These are phyloP conservation scores for Erodium texanum DNA, from an alignment of 441 rosid genomes.

Conservation along the genomic window DNA sequence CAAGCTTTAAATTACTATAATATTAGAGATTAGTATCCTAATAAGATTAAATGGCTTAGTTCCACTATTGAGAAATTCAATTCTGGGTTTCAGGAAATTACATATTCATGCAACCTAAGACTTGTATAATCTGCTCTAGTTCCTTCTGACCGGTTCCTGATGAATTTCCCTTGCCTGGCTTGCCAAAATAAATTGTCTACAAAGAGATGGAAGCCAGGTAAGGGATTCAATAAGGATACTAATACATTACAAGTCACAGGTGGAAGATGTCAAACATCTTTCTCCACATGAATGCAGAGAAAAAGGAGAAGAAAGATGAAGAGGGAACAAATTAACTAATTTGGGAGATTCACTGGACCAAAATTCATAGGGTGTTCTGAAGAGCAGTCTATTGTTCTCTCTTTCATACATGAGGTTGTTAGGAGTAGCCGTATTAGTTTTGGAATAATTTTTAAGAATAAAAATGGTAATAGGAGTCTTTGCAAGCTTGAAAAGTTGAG, in stretches of 20 bases:
- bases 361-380: constrained; percentile 1
- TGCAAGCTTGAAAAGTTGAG: not conserved
- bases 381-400: not conserved
- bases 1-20: not conserved
- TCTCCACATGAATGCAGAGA: not conserved
- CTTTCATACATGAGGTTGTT: not conserved
- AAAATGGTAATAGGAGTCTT: not conserved
- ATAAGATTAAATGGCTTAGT: not conserved
- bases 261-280: not conserved
- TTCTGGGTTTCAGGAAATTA: not conserved
- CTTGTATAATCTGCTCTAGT: not conserved
- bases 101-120: not conserved
- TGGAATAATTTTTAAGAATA: not conserved
- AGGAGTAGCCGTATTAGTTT: not conserved
- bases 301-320: not conserved
- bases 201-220: too few relatives aligned
- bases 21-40: not conserved
- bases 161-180: not conserved
- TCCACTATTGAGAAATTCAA: not conserved
- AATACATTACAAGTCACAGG: too few relatives aligned
- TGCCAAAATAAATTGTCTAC: not conserved
- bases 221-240: too few relatives aligned
- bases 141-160: not conserved
- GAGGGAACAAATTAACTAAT: not conserved
- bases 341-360: not conserved